Conservation (phyloP, 2,329 filamentous ascomycete genomes). For the Botryotinia convoluta region DNA sequence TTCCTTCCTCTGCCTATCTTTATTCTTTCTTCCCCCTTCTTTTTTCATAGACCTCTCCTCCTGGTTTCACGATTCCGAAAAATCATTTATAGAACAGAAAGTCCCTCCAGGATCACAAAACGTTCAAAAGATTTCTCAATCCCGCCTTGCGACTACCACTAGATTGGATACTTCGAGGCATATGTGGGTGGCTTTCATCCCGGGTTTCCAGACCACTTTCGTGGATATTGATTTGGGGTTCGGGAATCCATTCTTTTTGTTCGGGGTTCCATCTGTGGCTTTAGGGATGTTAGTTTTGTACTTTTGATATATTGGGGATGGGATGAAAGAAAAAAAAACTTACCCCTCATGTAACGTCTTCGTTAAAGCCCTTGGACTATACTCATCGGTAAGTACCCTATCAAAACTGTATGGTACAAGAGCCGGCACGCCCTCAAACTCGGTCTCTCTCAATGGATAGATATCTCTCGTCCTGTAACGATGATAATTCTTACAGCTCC, state of each 20-base stretch:
- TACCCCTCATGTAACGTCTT: conserved; percentile 61
- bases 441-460: conserved; percentile 70
- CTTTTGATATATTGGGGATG: background rate
- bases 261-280: conserved; percentile 61
- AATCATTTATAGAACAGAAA: background rate
- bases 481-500: conserved; percentile 80
- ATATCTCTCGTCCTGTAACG: conserved; percentile 67
- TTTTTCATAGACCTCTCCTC: background rate
- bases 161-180: conserved; percentile 28
- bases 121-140: conserved; percentile 26
- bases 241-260: conserved; percentile 53
- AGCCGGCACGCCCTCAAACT: conserved; percentile 71
- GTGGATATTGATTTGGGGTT: background rate
- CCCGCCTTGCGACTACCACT: conserved; percentile 25
- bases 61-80: too few relatives aligned
- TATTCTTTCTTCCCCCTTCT: background rate
- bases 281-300: conserved; percentile 14
- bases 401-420: conserved; percentile 69
- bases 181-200: conserved; percentile 23
- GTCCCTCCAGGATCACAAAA: conserved; percentile 21
- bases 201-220: background rate
- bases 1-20: background rate
- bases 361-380: conserved; percentile 58
- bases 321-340: conserved; percentile 34
- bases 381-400: conserved; percentile 63